These are phyloP conservation scores for Penicillium riverlandense DNA, from an alignment of 495 filamentous ascomycete species.

Conservation along the genomic window DNA sequence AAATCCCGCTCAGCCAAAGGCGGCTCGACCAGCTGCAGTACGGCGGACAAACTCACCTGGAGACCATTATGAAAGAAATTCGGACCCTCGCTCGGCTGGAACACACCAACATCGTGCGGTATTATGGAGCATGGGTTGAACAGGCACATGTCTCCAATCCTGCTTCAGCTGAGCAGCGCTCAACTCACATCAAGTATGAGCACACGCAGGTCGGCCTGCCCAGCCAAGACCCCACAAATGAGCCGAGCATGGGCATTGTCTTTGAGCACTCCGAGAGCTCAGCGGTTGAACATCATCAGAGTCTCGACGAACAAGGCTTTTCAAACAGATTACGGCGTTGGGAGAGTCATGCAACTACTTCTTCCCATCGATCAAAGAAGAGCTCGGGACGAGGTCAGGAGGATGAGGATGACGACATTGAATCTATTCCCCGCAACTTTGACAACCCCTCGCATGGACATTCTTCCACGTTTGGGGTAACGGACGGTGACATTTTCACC, in stretches of 20 bases:
- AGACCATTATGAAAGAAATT: conserved; percentile 47
- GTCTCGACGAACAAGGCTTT: conserved; percentile 16
- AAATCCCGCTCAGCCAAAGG: conserved; percentile 42
- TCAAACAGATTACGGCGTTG: conserved; percentile 13
- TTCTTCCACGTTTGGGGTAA: conserved; percentile 25
- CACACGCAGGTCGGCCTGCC: conserved; percentile 4
- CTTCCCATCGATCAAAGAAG: conserved; percentile 23
- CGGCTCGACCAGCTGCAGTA: conserved; percentile 39
- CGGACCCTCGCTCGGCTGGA: conserved; percentile 47
- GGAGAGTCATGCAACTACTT: conserved; percentile 16
- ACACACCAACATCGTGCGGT: conserved; percentile 47
- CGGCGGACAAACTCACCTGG: conserved; percentile 39
- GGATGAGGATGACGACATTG: conserved; percentile 31
- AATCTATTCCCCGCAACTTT: conserved; percentile 35
- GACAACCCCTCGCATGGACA: conserved; percentile 20
- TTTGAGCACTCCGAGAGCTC: conserved; percentile 29
- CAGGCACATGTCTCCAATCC: conserved; percentile 24
- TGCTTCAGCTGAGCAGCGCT: conserved; percentile 8
- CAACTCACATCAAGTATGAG: conserved; percentile 13
- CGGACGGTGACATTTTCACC: conserved; percentile 42
- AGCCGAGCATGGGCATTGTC: conserved; percentile 35
- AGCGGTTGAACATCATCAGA: conserved; percentile 2
- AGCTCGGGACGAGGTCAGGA: conserved; percentile 23
- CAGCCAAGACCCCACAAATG: conserved; percentile 12
- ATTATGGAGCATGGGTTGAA: conserved; percentile 48